These are phyloP conservation scores for Cladophialophora bantiana DNA, from an alignment of 2,329 filamentous ascomycete genomes.

Conservation along the genomic window DNA sequence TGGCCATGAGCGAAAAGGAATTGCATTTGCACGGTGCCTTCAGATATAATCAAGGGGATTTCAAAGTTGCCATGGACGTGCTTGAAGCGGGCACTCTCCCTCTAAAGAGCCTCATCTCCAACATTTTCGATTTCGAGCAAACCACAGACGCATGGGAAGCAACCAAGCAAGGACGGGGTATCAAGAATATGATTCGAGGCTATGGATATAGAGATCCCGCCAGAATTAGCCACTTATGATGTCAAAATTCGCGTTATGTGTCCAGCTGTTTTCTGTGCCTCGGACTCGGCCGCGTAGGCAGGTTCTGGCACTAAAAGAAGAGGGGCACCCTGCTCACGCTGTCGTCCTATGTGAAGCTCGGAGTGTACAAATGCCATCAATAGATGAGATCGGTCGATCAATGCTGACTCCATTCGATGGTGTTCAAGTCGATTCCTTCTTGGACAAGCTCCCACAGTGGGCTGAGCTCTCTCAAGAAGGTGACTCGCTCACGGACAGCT, in stretches of 20 bases:
- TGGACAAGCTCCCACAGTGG: slow-evolving; percentile 98
- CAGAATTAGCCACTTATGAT: slow-evolving; percentile 28
- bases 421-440: slow-evolving; percentile 92
- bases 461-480: slow-evolving; percentile 91
- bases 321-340: background rate
- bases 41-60: slow-evolving; percentile 46
- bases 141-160: slow-evolving; percentile 47
- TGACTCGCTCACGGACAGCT: slow-evolving; percentile 87
- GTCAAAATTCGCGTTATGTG: background rate
- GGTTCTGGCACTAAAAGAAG: background rate
- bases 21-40: slow-evolving; percentile 47
- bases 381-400: slow-evolving; percentile 52
- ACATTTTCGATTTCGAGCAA: slow-evolving; percentile 45
- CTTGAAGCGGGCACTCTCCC: slow-evolving; percentile 43
- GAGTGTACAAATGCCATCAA: slow-evolving; percentile 24
- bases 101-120: slow-evolving; percentile 45
- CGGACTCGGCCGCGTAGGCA: background rate
- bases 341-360: slow-evolving; percentile 13
- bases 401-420: slow-evolving; percentile 98
- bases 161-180: slow-evolving; percentile 39
- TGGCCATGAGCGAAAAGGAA: slow-evolving; percentile 47
- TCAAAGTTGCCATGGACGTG: slow-evolving; percentile 50
- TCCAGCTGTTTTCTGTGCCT: background rate
- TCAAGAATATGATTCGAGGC: slow-evolving; percentile 41
- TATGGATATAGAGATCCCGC: slow-evolving; percentile 36